Evolutionary conservation across 1,139 yeast genomes (phyloP).

Genomic region (Zygosaccharomyces sapae): DNA sequence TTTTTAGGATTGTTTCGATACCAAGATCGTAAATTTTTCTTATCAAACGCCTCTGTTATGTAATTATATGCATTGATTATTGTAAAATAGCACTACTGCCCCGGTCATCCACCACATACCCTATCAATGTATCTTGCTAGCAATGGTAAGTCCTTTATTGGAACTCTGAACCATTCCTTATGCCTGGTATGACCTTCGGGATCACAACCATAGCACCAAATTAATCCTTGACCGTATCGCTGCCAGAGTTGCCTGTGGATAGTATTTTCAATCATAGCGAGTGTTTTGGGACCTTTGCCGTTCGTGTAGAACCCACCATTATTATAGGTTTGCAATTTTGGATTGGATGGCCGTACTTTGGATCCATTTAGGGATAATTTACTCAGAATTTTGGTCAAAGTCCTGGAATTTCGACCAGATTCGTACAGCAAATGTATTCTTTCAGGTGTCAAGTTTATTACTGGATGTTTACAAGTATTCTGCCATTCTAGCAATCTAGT

Average conservation of each 20-base stretch:
- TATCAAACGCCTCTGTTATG: neutral
- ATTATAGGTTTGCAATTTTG: conserved; percentile 16
- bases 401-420: neutral
- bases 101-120: conserved; percentile 17
- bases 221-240: conserved; percentile 30
- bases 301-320: conserved; percentile 28
- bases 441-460: conserved; percentile 29
- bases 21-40: neutral
- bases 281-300: conserved; percentile 16
- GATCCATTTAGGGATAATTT: conserved; percentile 13
- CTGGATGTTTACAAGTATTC: conserved; percentile 26
- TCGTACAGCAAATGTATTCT: conserved; percentile 15
- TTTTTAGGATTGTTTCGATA: neutral
- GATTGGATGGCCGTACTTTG: neutral
- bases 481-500: conserved; percentile 31
- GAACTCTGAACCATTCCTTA: conserved; percentile 33
- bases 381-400: conserved; percentile 11
- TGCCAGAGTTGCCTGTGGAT: conserved; percentile 31
- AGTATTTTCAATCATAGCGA: conserved; percentile 23
- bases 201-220: conserved; percentile 32
- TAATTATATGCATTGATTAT: neutral
- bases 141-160: conserved; percentile 25
- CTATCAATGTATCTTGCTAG: conserved; percentile 25
- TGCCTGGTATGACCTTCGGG: conserved; percentile 24
- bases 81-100: no score